Conservation (phyloP, 108 stramenopile species). For the Nitzschia putrida region DNA sequence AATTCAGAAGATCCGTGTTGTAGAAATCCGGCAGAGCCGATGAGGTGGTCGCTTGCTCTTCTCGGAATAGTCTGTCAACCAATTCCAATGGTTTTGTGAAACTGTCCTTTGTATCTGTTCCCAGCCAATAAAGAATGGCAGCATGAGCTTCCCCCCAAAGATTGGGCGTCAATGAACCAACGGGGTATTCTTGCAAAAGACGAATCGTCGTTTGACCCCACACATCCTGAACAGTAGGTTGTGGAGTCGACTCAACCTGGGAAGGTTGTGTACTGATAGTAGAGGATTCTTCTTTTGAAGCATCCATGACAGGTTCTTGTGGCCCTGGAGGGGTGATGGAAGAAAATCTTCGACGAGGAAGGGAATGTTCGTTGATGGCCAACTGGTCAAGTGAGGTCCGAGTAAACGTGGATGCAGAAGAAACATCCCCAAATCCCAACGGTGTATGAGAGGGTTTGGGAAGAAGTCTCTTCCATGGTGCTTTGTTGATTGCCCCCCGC, state of each 20-base stretch:
- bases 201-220: slow-evolving; percentile 29
- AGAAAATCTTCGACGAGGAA: too few relatives aligned
- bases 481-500: too few relatives aligned
- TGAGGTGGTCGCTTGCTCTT: slow-evolving; percentile 23
- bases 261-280: neutral
- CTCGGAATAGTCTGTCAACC: slow-evolving; percentile 28
- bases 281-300: too few relatives aligned
- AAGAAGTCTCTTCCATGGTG: too few relatives aligned
- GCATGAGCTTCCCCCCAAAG: slow-evolving; percentile 28
- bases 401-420: too few relatives aligned
- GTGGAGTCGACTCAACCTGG: neutral
- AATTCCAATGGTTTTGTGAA: slow-evolving; percentile 23
- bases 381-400: too few relatives aligned
- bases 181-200: slow-evolving; percentile 10
- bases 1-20: slow-evolving; percentile 29
- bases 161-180: slow-evolving; percentile 16
- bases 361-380: too few relatives aligned
- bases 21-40: slow-evolving; percentile 21
- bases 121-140: slow-evolving; percentile 29
- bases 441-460: too few relatives aligned
- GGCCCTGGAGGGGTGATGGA: too few relatives aligned
- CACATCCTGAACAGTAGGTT: slow-evolving; percentile 1
- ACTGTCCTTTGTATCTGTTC: slow-evolving; percentile 1
- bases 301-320: too few relatives aligned
- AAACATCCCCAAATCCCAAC: too few relatives aligned